phyloP scores from a whole-genome alignment of 1,284 basidiomycete genomes.

The Cutaneotrichosporon cyanovorans region DNA sequence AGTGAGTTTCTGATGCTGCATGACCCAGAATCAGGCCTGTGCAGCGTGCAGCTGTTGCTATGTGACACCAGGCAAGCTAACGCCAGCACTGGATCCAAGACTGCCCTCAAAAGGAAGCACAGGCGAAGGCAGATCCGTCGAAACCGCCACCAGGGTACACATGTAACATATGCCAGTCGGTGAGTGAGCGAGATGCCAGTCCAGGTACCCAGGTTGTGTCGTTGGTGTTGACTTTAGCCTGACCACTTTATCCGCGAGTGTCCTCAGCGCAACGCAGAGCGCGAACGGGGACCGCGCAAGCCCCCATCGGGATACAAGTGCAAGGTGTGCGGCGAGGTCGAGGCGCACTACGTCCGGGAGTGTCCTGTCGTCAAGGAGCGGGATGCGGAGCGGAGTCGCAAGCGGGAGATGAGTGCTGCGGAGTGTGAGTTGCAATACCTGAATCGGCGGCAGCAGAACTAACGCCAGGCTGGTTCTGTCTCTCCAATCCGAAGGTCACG shows the following conservation, averaged over 20 bases:
- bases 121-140: constrained; percentile 16
- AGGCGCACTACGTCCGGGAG: constrained; percentile 69
- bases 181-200: constrained; percentile 38
- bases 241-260: constrained; percentile 82
- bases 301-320: constrained; percentile 67
- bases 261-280: constrained; percentile 57
- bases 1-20: constrained; percentile 34
- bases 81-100: constrained; percentile 43
- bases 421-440: constrained; percentile 45
- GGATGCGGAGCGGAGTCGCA: constrained; percentile 44
- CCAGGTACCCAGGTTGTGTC: no score
- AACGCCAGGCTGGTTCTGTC: constrained; percentile 77
- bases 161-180: constrained; percentile 43
- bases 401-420: constrained; percentile 53
- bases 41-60: no score
- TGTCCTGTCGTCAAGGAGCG: constrained; percentile 60
- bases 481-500: constrained; percentile 79
- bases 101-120: constrained; percentile 32
- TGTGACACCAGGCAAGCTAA: not conserved
- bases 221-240: constrained; percentile 48
- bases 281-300: constrained; percentile 54
- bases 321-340: constrained; percentile 73
- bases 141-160: constrained; percentile 36
- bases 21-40: no score
- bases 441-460: not conserved